Base-by-base conservation (phyloP, 331 rosid species). In the Acacia pycnantha region DNA sequence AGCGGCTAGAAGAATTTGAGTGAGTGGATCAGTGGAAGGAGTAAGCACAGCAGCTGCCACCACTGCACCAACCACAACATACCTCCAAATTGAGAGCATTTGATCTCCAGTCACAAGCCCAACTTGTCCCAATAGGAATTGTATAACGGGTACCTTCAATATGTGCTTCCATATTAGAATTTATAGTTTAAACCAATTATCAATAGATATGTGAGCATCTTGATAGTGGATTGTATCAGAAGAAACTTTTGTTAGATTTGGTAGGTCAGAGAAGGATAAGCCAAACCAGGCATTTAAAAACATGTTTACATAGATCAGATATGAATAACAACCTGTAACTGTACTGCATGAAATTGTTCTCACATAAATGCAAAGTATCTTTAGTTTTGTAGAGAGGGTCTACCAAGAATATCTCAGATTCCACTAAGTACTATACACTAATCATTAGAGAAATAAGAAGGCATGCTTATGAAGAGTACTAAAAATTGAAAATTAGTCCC, bases 21-120 rank as follows among this genome's bases (percentile, higher is more conserved):
- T 95, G 53, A 95, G 92, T 56, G 98, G 99, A 74, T 95, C 98
- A 0, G 98, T 95, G 13, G 97, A 95, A 0, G 97, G 98, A 0
- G 97, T 93, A 46, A 93, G 91, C 37, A 95, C 70, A 4, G 99
- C 97, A 27, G 98, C 98, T 29, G 84, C 94, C 73, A 93, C 98
- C 54, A 93, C 97, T 11, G 97, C 99, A 1, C 99, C 98, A 29
- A 95, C 97, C 83, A 95, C 94, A 43, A 93, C 98, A 62, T 93
- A 95, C 86, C 99, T 95, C 99, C 98, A 95, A 83, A 95, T 78
- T 29, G 98, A 95, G 69, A 95, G 88, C 99, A 95, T 95, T 89
- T 92, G 91, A 84, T 95, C 98, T 77, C 98, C 97, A 4, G 94
- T 73, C 48, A 95, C 95, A 18, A 95, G 83, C 51, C 98, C 97